phyloP scores from a whole-genome alignment of 495 filamentous ascomycete genomes.

The Cladorrhinum samala region DNA sequence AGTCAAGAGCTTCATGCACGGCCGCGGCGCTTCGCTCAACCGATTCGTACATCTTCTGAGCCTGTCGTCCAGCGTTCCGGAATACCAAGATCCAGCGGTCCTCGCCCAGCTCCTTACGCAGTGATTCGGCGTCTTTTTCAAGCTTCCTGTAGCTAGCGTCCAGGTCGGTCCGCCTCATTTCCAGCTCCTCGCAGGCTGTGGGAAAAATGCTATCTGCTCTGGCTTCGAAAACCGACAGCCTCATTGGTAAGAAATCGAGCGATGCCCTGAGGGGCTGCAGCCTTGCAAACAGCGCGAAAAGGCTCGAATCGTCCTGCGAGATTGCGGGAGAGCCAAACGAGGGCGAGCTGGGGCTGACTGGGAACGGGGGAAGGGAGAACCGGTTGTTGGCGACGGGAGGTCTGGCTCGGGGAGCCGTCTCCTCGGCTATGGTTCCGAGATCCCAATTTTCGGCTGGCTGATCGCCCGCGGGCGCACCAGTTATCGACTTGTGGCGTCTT shows the following conservation, averaged over 20 bases:
- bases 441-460: conserved; percentile 73
- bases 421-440: conserved; percentile 90
- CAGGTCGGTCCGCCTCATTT: conserved; percentile 59
- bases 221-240: conserved; percentile 73
- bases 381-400: conserved; percentile 48
- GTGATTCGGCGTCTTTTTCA: conserved; percentile 76
- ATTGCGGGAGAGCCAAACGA: conserved; percentile 52
- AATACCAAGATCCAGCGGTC: conserved; percentile 95
- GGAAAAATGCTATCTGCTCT: conserved; percentile 74
- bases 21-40: conserved; percentile 79
- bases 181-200: conserved; percentile 82
- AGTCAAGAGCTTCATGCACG: conserved; percentile 73
- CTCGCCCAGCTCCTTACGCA: conserved; percentile 84
- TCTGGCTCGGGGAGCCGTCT: conserved; percentile 57
- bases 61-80: conserved; percentile 84
- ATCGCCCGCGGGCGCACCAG: conserved; percentile 51
- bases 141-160: conserved; percentile 77
- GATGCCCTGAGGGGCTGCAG: conserved; percentile 93
- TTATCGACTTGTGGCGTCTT: conserved; percentile 66
- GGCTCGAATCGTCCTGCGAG: conserved; percentile 68
- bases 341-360: conserved; percentile 50
- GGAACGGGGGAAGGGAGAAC: conserved; percentile 58
- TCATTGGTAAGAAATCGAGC: conserved; percentile 95
- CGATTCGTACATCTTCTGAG: conserved; percentile 89
- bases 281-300: conserved; percentile 83